Evolutionary conservation across 371 early-diverging fungal genomes (phyloP).

Genomic region (Chytridiales sp.): DNA sequence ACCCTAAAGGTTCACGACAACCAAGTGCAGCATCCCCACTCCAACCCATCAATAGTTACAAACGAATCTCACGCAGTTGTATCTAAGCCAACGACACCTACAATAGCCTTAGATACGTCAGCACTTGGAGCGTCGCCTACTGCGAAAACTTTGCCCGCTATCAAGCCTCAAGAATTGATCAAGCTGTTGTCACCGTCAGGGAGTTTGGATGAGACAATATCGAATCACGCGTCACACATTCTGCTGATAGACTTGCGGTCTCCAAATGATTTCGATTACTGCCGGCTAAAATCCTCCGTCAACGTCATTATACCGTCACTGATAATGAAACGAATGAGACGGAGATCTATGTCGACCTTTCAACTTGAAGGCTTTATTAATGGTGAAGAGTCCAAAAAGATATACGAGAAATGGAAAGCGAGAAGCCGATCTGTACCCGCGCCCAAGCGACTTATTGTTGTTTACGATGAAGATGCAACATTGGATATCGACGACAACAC

Average conservation of each 20-base stretch:
- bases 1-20: no score
- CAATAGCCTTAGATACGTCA: no score
- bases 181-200: background rate
- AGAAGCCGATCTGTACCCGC: background rate
- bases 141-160: no score
- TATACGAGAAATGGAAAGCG: constrained; percentile 34
- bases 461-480: constrained; percentile 41
- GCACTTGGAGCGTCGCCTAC: no score
- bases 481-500: constrained; percentile 14
- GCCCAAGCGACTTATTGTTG: constrained; percentile 23
- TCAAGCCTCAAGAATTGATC: background rate
- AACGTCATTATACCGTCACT: constrained; percentile 41
- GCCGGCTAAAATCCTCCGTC: constrained; percentile 30
- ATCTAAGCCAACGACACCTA: no score
- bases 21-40: no score
- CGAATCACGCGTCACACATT: no score
- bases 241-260: constrained; percentile 37
- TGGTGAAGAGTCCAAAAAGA: constrained; percentile 18
- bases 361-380: constrained; percentile 36
- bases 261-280: constrained; percentile 22
- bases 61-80: no score
- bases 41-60: no score
- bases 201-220: no score
- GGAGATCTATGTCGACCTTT: constrained; percentile 29
- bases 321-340: constrained; percentile 39